These are phyloP conservation scores for Erythrobasidium yunnanense DNA, from an alignment of 768 basidiomycete genomes.

Conservation along the genomic window DNA sequence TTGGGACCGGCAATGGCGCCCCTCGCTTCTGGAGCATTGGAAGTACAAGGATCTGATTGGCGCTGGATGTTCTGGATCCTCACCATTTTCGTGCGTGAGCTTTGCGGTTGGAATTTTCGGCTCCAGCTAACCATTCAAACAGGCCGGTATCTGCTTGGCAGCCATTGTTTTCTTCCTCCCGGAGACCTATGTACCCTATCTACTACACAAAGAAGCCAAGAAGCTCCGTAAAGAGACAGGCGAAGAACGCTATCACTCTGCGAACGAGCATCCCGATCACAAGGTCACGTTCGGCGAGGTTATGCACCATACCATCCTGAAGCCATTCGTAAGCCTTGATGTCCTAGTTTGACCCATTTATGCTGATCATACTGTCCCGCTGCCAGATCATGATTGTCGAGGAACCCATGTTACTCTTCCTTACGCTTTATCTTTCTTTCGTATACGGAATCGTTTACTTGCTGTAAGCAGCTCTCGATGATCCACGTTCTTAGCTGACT, in stretches of 20 bases:
- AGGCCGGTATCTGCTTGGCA: conserved; percentile 31
- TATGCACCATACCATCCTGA: conserved; percentile 18
- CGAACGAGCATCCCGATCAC: conserved; percentile 18
- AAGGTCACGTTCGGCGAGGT: conserved; percentile 17
- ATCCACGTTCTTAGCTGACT: too few relatives aligned
- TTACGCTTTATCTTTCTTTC: neutral
- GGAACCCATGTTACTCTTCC: conserved; percentile 16
- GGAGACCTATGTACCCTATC: conserved; percentile 32
- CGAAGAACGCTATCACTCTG: conserved; percentile 33
- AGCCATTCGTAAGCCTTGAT: neutral
- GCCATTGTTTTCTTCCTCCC: conserved; percentile 32
- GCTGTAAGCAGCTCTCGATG: too few relatives aligned
- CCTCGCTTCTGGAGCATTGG: conserved; percentile 31
- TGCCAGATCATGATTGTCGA: conserved; percentile 32
- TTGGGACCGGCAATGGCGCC: conserved; percentile 34
- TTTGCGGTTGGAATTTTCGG: too few relatives aligned
- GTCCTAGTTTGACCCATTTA: neutral
- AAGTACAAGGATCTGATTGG: conserved; percentile 26
- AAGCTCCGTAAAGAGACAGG: conserved; percentile 37
- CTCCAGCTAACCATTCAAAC: conserved; percentile 36
- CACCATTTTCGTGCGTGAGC: neutral
- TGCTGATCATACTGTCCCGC: neutral
- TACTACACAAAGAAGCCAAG: conserved; percentile 34
- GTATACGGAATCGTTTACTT: conserved; percentile 38
- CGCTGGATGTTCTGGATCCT: conserved; percentile 33